Percentiles rank a stretch among this genome's conserved stretches.
phyloP scores from a whole-genome alignment of 2,329 filamentous ascomycete species.

The Ophiosphaerella korrae region DNA sequence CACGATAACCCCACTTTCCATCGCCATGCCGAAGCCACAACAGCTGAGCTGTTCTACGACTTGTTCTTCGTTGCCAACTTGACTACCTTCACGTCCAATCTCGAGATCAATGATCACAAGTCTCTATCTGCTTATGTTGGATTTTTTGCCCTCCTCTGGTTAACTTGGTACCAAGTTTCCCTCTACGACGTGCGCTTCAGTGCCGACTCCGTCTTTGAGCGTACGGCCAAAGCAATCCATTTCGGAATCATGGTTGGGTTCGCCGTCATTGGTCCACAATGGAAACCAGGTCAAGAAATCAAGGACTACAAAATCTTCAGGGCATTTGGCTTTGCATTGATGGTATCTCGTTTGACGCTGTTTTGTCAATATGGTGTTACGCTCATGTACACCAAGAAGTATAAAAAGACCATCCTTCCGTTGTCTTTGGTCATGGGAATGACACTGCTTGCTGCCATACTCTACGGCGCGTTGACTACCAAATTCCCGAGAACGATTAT shows the following conservation, averaged over 20 bases:
- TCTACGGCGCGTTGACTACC: conserved; percentile 40
- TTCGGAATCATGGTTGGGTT: conserved; percentile 70
- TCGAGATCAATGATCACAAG: conserved; percentile 60
- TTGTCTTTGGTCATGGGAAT: conserved; percentile 41
- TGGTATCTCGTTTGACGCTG: conserved; percentile 45
- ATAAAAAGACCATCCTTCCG: conserved; percentile 36
- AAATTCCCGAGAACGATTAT: conserved; percentile 26
- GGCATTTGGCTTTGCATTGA: conserved; percentile 45
- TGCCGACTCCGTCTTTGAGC: conserved; percentile 67
- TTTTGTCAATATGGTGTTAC: conserved; percentile 47
- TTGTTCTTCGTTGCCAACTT: conserved; percentile 66
- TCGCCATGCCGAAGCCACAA: conserved; percentile 56
- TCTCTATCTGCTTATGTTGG: conserved; percentile 54
- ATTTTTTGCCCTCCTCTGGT: conserved; percentile 66
- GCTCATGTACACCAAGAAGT: conserved; percentile 39
- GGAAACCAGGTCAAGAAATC: conserved; percentile 44
- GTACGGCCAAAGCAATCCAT: conserved; percentile 63
- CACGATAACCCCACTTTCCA: conserved; percentile 39
- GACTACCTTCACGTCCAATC: conserved; percentile 63
- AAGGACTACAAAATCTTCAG: conserved; percentile 53
- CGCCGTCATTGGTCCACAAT: conserved; percentile 60
- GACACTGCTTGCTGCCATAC: conserved; percentile 40
- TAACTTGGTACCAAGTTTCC: conserved; percentile 69
- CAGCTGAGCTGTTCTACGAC: conserved; percentile 65
- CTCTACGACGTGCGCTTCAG: conserved; percentile 71